Conservation (phyloP, 1,139 yeast species). For the Pichia terricola region DNA sequence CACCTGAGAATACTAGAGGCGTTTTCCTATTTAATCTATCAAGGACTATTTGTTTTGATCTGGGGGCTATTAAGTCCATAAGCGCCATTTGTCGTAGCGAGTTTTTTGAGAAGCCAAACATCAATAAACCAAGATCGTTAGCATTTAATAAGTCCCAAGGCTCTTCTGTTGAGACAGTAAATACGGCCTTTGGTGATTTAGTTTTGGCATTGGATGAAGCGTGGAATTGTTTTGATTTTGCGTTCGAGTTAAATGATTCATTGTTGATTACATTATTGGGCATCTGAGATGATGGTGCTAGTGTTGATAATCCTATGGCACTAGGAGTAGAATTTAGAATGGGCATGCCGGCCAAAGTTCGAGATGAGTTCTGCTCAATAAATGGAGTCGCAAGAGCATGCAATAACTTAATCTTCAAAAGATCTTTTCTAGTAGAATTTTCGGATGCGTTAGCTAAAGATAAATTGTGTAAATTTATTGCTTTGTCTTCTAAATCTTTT, state of each 20-base stretch:
- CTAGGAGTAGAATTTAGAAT: constrained; percentile 29
- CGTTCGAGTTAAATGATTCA: neutral
- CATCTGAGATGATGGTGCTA: constrained; percentile 4
- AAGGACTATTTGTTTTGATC: constrained; percentile 57
- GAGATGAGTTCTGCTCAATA: constrained; percentile 35
- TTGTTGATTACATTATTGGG: neutral
- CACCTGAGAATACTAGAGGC: constrained; percentile 48
- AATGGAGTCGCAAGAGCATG: constrained; percentile 72
- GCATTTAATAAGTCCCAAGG: constrained; percentile 83
- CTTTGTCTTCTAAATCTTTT: constrained; percentile 23
- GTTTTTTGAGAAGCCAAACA: constrained; percentile 70
- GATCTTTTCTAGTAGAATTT: constrained; percentile 17
- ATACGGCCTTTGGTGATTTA: constrained; percentile 68
- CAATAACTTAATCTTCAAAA: constrained; percentile 42
- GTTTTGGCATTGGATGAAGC: constrained; percentile 56
- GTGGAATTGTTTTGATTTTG: constrained; percentile 41
- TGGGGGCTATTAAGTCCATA: constrained; percentile 69
- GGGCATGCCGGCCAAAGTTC: constrained; percentile 23
- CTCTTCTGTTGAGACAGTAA: constrained; percentile 64
- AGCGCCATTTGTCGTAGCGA: constrained; percentile 56
- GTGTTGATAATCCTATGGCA: constrained; percentile 33
- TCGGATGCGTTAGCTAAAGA: constrained; percentile 32
- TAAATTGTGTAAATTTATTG: constrained; percentile 47
- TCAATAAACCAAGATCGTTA: constrained; percentile 80
- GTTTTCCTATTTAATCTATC: constrained; percentile 37